Conservation (phyloP, 805 yeast species). For the Saturnispora dispora region DNA sequence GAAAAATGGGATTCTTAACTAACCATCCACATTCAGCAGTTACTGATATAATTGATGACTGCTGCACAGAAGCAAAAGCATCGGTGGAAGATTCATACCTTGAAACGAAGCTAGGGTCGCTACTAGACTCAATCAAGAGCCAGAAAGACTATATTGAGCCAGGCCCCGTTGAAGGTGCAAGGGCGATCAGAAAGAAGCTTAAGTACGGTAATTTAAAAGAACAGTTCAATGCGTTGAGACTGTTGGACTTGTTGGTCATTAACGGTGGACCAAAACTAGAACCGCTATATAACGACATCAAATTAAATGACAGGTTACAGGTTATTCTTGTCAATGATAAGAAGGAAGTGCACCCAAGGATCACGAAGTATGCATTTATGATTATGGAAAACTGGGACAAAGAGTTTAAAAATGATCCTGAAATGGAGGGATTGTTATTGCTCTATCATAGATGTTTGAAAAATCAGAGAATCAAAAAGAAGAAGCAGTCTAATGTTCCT, state of each 20-base stretch:
- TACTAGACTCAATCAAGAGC: conserved; percentile 43
- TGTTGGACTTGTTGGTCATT: conserved; percentile 51
- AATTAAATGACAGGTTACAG: conserved; percentile 54
- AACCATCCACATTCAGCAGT: conserved; percentile 65
- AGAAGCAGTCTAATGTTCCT: conserved; percentile 18
- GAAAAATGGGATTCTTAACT: conserved; percentile 41
- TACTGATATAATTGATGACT: conserved; percentile 51
- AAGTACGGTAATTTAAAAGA: conserved; percentile 69
- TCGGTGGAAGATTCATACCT: conserved; percentile 30
- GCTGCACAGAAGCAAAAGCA: conserved; percentile 35
- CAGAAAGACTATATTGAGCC: conserved; percentile 23
- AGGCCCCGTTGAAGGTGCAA: conserved; percentile 70
- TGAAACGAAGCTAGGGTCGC: conserved; percentile 42
- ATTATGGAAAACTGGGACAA: conserved; percentile 61
- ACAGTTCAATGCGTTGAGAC: conserved; percentile 54
- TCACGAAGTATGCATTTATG: conserved; percentile 38
- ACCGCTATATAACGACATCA: conserved; percentile 56
- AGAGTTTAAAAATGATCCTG: conserved; percentile 42
- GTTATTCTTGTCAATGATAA: conserved; percentile 33
- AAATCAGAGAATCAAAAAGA: conserved; percentile 3
- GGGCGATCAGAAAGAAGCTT: conserved; percentile 80
- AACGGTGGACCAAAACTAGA: conserved; percentile 39
- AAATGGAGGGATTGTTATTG: conserved; percentile 39
- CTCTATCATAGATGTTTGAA: conserved; percentile 30
- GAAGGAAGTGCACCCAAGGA: conserved; percentile 28